phyloP scores from a whole-genome alignment of 768 basidiomycete species.

The Coprinellus micaceus region DNA sequence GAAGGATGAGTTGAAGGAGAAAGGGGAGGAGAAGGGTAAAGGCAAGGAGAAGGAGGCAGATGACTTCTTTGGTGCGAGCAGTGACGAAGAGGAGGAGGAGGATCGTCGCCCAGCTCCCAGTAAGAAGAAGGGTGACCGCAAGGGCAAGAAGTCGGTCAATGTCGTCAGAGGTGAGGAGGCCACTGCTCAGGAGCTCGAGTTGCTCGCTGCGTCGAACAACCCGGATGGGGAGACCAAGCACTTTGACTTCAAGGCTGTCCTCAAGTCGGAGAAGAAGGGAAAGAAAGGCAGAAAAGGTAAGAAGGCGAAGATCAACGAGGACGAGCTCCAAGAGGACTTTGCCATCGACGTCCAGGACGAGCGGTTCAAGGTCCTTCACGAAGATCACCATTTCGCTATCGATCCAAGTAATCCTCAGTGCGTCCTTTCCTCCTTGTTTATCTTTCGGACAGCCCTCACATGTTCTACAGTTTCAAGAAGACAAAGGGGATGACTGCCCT shows the following conservation, averaged over 20 bases:
- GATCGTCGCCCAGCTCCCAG: constrained; percentile 13
- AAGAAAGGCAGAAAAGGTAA: constrained; percentile 42
- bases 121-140: constrained; percentile 18
- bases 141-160: constrained; percentile 16
- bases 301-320: constrained; percentile 30
- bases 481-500: constrained; percentile 87
- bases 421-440: constrained; percentile 27
- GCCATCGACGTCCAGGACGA: constrained; percentile 80
- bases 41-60: constrained; percentile 41
- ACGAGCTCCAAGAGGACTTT: constrained; percentile 80
- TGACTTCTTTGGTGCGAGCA: constrained; percentile 72
- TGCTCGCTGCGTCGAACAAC: constrained; percentile 56
- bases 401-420: constrained; percentile 95
- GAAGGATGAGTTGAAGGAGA: constrained; percentile 61
- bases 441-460: constrained; percentile 9
- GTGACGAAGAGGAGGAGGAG: constrained; percentile 25
- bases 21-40: constrained; percentile 15
- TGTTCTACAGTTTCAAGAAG: constrained; percentile 72
- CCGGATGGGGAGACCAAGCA: constrained; percentile 60
- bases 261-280: constrained; percentile 80
- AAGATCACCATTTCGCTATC: constrained; percentile 90
- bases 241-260: constrained; percentile 86
- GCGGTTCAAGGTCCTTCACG: constrained; percentile 83
- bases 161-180: constrained; percentile 35
- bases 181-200: constrained; percentile 62